Base-by-base conservation (phyloP, 31 red algal species). In the Pterothamnion heteromorphum region DNA sequence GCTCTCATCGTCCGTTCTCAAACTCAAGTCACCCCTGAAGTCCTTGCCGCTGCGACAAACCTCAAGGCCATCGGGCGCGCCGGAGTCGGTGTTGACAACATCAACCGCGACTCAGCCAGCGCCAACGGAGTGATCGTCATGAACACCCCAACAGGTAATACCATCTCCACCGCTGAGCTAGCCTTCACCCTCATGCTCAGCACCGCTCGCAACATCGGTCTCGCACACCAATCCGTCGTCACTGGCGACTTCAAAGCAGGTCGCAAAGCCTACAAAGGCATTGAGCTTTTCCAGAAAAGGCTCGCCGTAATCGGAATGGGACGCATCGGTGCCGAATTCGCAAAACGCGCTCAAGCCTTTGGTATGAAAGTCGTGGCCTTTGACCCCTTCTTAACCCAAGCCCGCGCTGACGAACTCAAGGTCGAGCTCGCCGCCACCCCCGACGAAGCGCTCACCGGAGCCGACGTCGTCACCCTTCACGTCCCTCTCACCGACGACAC, bases 61-160 rank as follows among this genome's bases (percentile, higher is more conserved):
- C 93, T 99, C 35, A 96, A 96, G 74, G 98, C 97, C 43, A 95
- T 99, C 85, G 98, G 98, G 5, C 96, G 98, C 39, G 98, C 98
- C 35, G 98, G 98, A 76, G 98, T 99, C 5, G 98, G 98, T 38
- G 98, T 99, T 28, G 98, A 99, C 57, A 99, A 99, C 86, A 97
- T 99, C 87, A 95, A 97, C 92, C 93, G 96, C 36, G 88, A 89
- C 58, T 94, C 98, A 58, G 98, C 98, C 0, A 96, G 96, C 0
- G 98, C 97, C 43, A 94, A 94, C 26, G 98, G 98, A 43, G 95
- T 99, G 27, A 44, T 99, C 3, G 98, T 99, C 34, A 95, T 99
- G 28, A 99, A 99, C 37, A 95, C 98, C 26, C 98, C 98, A 9
- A 99, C 98, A 0, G 98, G 98, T 32, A 99, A 99, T 86, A 97